Evolutionary conservation across 2,329 filamentous ascomycete genomes (phyloP), one percentile per base, ranked within the genome.

Genomic region (Magnaporthiopsis poae): DNA sequence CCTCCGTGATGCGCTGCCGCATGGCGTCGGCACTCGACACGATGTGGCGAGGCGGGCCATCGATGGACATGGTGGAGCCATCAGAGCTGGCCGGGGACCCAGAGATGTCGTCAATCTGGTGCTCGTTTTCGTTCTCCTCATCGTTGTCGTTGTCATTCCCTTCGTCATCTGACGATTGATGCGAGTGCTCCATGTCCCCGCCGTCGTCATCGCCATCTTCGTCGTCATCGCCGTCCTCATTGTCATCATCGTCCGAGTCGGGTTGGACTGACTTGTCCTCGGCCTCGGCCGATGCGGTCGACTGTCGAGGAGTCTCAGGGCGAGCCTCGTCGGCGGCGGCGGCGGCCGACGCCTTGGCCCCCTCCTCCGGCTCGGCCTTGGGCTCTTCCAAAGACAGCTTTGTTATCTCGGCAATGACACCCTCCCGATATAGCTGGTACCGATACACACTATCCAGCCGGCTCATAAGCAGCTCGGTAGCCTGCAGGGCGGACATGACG

Each of bases 361-460:
- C 70, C 65, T 36, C 33, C 27, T 29, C 27, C 31, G 27, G 15
- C 33, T 78, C 74, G 12, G 75, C 73, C 65, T 84, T 79, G 64
- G 81, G 76, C 33, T 65, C 63, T 21, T 65, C 63, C 65, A 78
- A 82, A 0, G 92, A 89, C 39, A 99, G 81, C 73, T 92, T 94
- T 36, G 87, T 84, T 65, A 99, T 96, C 75, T 99, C 94, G 1
- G 90, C 84, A 71, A 98, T 93, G 61, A 99, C 95, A 52, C 95
- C 95, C 78, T 99, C 96, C 0, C 95, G 90, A 74, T 99, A 96
- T 71, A 99, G 94, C 72, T 99, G 96, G 72, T 97, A 96, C 33
- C 91, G 88, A 74, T 99, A 99, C 36, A 98, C 90, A 29, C 88
- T 84, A 69, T 93, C 91, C 7, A 99, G 81, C 25, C 96, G 88